These are phyloP conservation scores for Triangularia verruculosa DNA, from an alignment of 2,329 filamentous ascomycete genomes.

Conservation along the genomic window DNA sequence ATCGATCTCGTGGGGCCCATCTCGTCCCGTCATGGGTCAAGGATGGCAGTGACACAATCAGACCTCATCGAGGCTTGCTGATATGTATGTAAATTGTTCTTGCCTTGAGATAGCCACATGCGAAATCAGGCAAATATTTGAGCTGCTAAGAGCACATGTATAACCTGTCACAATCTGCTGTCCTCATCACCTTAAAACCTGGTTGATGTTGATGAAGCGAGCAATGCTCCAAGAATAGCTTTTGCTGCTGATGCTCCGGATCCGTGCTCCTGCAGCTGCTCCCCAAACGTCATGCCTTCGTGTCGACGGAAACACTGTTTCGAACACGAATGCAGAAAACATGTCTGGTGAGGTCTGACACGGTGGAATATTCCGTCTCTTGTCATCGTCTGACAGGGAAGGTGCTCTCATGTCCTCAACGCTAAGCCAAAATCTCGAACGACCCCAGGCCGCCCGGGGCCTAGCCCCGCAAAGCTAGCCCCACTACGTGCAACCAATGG, in stretches of 20 bases:
- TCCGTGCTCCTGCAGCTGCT: neutral
- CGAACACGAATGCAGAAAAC: neutral
- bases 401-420: neutral
- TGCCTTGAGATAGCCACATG: neutral
- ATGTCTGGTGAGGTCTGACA: neutral
- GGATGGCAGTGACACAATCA: neutral
- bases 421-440: neutral
- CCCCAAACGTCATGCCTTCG: neutral
- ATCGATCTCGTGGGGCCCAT: neutral
- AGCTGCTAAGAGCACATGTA: neutral
- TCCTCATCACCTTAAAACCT: neutral
- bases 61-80: neutral
- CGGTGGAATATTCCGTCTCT: neutral
- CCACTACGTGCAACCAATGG: neutral
- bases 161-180: neutral
- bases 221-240: neutral
- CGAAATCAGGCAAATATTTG: neutral
- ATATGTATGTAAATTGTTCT: neutral
- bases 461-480: neutral
- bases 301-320: neutral
- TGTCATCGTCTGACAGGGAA: neutral
- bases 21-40: neutral
- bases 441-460: neutral
- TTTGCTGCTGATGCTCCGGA: neutral
- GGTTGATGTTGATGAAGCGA: neutral